These are phyloP conservation scores for Vigna angularis DNA, from an alignment of 306 rosid genomes.

Conservation along the genomic window DNA sequence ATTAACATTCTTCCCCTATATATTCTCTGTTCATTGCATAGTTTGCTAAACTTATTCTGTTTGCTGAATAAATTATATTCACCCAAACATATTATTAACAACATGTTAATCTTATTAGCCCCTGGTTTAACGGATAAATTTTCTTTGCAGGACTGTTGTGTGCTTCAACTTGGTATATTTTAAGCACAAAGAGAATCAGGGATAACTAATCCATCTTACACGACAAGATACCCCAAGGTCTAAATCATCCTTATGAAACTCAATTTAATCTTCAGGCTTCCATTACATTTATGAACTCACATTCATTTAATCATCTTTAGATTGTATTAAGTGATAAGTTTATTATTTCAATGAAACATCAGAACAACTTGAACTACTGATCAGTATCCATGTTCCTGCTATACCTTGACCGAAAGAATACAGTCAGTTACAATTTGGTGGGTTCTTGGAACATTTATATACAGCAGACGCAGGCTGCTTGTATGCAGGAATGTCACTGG, in stretches of 20 bases:
- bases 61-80: background rate
- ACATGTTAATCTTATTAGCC: background rate
- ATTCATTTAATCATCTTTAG: constrained; percentile 12
- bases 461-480: constrained; percentile 90
- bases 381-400: constrained; percentile 17
- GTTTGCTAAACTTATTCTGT: background rate
- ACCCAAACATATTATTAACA: too few relatives aligned
- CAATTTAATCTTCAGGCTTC: background rate
- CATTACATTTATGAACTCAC: constrained; percentile 12
- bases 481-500: constrained; percentile 78
- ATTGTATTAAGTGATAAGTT: background rate
- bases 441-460: constrained; percentile 74
- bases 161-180: background rate
- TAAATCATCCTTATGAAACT: constrained; percentile 2
- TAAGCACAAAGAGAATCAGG: background rate
- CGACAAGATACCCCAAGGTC: background rate
- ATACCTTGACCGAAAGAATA: background rate
- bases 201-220: background rate
- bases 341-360: background rate
- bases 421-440: constrained; percentile 73
- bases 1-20: background rate
- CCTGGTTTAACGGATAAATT: too few relatives aligned
- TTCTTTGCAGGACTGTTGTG: background rate
- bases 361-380: background rate
- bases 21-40: background rate